Evolutionary conservation across 108 stramenopile genomes (phyloP).

Genomic region (Fistulifera solaris): DNA sequence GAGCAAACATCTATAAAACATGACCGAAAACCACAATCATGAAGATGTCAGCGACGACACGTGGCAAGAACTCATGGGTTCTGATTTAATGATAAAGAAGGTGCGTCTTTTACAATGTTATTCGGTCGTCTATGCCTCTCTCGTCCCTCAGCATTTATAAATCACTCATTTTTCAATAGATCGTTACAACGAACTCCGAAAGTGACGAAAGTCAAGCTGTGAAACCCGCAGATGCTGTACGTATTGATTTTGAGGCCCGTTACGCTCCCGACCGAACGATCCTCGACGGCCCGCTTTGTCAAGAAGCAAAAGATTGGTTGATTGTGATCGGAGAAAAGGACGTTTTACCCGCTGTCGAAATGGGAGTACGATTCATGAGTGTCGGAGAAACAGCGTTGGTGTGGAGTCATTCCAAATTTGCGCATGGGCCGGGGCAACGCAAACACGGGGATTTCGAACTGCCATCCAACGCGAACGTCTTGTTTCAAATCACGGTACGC

Average conservation of each 20-base stretch:
- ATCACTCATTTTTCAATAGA: not conserved
- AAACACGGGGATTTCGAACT: constrained; percentile 16
- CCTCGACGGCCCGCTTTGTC: constrained; percentile 11
- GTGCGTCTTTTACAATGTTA: constrained; percentile 12
- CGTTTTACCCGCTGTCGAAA: constrained; percentile 42
- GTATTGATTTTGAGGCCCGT: constrained; percentile 32
- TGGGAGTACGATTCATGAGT: constrained; percentile 46
- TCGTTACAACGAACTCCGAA: not conserved
- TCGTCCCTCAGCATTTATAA: not conserved
- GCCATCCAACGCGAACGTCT: constrained; percentile 35
- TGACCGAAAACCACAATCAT: too few species aligned
- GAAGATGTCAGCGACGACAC: too few species aligned
- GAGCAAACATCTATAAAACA: too few species aligned
- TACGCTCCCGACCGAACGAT: constrained; percentile 13
- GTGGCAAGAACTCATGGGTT: constrained; percentile 46
- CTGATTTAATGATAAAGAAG: constrained; percentile 35
- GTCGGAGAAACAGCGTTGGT: constrained; percentile 31
- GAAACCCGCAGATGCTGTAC: constrained; percentile 31
- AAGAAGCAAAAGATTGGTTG: constrained; percentile 23
- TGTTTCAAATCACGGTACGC: constrained; percentile 27
- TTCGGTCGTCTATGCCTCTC: not conserved
- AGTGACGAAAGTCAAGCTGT: not conserved
- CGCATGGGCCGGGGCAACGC: constrained; percentile 29
- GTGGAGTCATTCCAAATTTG: constrained; percentile 47
- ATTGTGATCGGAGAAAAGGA: constrained; percentile 40